Evolutionary conservation across 768 basidiomycete genomes (phyloP), one percentile per base, ranked within the genome.

Genomic region (Leccinum broughii): DNA sequence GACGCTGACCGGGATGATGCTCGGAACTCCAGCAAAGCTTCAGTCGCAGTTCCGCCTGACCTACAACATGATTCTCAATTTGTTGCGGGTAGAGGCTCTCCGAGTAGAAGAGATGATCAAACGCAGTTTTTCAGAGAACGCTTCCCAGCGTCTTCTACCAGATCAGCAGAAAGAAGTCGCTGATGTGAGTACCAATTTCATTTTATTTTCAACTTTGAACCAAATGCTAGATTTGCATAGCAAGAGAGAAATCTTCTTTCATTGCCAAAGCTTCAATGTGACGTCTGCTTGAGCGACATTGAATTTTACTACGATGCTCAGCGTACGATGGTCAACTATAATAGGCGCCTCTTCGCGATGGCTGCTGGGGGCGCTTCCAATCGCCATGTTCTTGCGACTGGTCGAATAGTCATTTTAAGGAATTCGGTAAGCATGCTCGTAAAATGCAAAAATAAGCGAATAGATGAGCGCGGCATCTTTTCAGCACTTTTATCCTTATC

Each of bases 101-200:
- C 82, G 88, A 60, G 96, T 98, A 17, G 97, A 99, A 70, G 97
- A 99, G 75, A 99, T 99, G 97, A 98, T 99, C 71, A 98, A 98
- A 74, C 83, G 97, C 41, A 95, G 93, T 72, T 99, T 99, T 75
- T 98, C 97, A 17, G 97, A 99, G 77, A 98, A 98, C 70, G 88
- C 94, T 1, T 90, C 97, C 0, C 97, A 99, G 70, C 82, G 89
- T 39, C 78, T 98, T 49, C 77, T 98, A 32, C 97, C 97, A 4
- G 94, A 96, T 57, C 93, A 98, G 62, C 94, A 98, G 74, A 87
- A 89, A 72, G 85, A 89, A 70, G 91, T 98, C 24, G 72, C 80
- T 2, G 88, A 96, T 80, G 96, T 93, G 62, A 68, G 82, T 69
- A 41, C 41, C n/a, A 55, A 11, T 49, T 49, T 6, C 10, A 39